Conservation (phyloP, 2,329 filamentous ascomycete genomes). For the Ceratocystiopsis minuta region DNA sequence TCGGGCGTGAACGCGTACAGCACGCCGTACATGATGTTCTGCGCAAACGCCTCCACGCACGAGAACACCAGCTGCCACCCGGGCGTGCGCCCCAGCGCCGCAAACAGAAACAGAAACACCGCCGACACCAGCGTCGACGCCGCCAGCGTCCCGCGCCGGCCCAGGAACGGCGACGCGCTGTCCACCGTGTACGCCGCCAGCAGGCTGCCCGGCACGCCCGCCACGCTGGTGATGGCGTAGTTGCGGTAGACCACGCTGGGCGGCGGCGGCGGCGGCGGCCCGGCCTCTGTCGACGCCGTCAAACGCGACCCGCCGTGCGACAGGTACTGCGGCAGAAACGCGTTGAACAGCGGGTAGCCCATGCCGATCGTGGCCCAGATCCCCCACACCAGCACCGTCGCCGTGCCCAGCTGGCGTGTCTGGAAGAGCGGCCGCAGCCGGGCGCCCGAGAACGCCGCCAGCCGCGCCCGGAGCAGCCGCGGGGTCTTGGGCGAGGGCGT, state of each 20-base stretch:
- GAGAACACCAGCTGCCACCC: conserved; percentile 45
- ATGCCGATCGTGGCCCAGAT: conserved; percentile 71
- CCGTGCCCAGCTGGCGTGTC: conserved; percentile 30
- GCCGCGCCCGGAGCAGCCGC: conserved; percentile 32
- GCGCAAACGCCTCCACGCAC: conserved; percentile 51
- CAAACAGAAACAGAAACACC: conserved; percentile 51
- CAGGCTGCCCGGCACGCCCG: conserved; percentile 60
- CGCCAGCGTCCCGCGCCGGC: conserved; percentile 56
- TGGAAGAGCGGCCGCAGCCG: conserved; percentile 49
- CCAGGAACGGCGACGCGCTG: conserved; percentile 40
- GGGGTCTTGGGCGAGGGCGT: neutral
- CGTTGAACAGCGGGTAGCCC: conserved; percentile 78
- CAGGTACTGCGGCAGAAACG: conserved; percentile 77
- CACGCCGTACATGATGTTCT: conserved; percentile 63
- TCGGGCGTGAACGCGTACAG: conserved; percentile 64
- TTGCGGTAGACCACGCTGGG: conserved; percentile 50
- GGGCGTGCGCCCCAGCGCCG: conserved; percentile 37
- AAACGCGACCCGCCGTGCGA: conserved; percentile 35
- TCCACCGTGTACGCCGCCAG: conserved; percentile 58
- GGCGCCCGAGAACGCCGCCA: conserved; percentile 48
- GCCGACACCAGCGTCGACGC: conserved; percentile 49
- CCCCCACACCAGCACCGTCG: conserved; percentile 50
- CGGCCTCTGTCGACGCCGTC: conserved; percentile 14
- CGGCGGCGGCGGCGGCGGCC: conserved; percentile 16
- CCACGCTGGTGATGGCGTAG: conserved; percentile 62